phyloP scores from a whole-genome alignment of 2,329 filamentous ascomycete genomes.

The Xylaria sp. region DNA sequence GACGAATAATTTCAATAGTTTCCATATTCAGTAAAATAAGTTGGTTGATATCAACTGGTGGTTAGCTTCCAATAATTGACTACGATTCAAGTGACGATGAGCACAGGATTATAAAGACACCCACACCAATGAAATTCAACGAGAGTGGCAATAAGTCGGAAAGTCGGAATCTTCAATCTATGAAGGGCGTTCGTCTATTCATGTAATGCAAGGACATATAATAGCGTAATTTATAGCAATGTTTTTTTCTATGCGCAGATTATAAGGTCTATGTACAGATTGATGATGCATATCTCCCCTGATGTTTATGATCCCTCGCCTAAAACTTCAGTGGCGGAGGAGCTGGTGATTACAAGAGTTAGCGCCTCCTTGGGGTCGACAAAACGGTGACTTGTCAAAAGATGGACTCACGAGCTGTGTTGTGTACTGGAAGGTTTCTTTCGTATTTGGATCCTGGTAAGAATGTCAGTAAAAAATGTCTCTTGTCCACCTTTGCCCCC shows the following conservation, averaged over 20 bases:
- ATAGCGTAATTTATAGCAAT: slow-evolving; percentile 2
- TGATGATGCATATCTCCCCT: slow-evolving; percentile 10
- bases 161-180: no score
- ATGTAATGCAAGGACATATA: not conserved
- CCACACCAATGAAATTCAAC: not conserved
- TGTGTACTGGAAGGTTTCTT: slow-evolving; percentile 82
- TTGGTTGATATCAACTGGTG: no score
- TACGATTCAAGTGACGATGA: no score
- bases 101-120: no score
- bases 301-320: slow-evolving; percentile 10
- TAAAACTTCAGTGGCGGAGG: slow-evolving; percentile 58
- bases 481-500: no score
- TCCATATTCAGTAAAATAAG: no score
- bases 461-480: slow-evolving; percentile 9
- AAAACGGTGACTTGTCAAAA: not conserved
- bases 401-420: slow-evolving; percentile 74
- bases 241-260: slow-evolving; percentile 32
- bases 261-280: slow-evolving; percentile 45
- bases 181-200: not conserved
- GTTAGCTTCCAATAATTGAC: no score
- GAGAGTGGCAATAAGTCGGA: no score
- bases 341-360: slow-evolving; percentile 46
- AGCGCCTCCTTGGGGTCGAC: slow-evolving; percentile 22
- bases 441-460: slow-evolving; percentile 88
- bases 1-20: no score